Percentiles rank a stretch among this genome's conserved stretches.
Conservation (phyloP, 345 rosid species). For the Lepidium sativum region DNA sequence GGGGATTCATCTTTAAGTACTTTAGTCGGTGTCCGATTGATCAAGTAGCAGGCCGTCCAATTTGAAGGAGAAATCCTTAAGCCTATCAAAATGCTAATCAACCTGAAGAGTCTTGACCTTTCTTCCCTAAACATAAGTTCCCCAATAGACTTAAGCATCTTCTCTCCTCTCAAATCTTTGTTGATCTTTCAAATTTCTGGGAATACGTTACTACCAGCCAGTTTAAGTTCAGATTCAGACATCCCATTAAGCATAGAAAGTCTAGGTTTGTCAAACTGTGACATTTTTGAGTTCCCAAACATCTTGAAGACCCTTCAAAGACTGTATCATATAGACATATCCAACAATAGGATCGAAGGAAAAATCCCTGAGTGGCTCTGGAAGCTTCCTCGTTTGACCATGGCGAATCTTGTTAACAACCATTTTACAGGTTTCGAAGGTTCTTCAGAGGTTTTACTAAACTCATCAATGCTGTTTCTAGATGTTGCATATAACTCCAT, state of each 20-base stretch:
- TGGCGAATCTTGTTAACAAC: neutral
- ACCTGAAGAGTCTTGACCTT: neutral
- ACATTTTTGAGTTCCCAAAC: constrained; percentile 1
- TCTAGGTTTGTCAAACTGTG: neutral
- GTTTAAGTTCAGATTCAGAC: constrained; percentile 8
- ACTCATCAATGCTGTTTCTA: constrained; percentile 1
- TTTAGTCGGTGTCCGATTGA: no score
- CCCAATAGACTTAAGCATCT: neutral
- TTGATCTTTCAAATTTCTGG: neutral
- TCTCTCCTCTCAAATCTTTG: constrained; percentile 11
- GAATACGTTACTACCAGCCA: constrained; percentile 1
- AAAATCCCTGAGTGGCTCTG: constrained; percentile 22
- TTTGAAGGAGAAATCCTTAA: constrained; percentile 1
- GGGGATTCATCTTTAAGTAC: no score
- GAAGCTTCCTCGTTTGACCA: constrained; percentile 4
- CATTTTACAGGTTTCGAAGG: constrained; percentile 13
- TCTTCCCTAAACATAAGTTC: neutral
- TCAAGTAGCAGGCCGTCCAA: no score
- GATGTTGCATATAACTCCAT: neutral
- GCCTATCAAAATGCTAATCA: neutral
- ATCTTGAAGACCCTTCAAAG: neutral
- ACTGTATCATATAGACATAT: neutral
- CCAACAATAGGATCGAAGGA: constrained; percentile 12
- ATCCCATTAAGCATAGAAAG: neutral
- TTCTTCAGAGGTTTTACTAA: neutral